phyloP scores from a whole-genome alignment of 2,329 filamentous ascomycete genomes.

The Beauveria medogensis region DNA sequence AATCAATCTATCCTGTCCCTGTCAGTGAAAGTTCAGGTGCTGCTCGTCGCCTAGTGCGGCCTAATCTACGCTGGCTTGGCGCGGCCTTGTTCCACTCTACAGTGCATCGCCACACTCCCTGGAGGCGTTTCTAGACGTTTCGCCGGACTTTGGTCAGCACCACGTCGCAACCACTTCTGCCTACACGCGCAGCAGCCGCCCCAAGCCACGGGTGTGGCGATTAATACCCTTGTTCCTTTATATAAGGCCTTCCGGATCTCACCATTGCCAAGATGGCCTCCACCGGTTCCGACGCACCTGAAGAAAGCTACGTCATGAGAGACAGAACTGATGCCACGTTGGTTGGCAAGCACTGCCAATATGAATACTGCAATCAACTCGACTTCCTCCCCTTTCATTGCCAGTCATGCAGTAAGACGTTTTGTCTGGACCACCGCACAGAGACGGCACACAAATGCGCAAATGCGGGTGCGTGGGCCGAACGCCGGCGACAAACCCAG shows the following conservation, averaged over 20 bases:
- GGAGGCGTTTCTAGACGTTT: slow-evolving; percentile 12
- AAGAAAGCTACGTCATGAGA: slow-evolving; percentile 64
- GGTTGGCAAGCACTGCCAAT: slow-evolving; percentile 86
- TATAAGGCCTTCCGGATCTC: background rate
- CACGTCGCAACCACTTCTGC: slow-evolving; percentile 6
- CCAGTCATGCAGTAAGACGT: slow-evolving; percentile 77
- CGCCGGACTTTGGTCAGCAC: slow-evolving; percentile 9
- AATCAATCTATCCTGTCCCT: too few relatives aligned
- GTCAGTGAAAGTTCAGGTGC: too few relatives aligned
- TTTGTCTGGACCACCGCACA: slow-evolving; percentile 87
- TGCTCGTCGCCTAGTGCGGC: background rate
- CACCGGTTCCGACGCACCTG: slow-evolving; percentile 30
- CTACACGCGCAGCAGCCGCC: background rate
- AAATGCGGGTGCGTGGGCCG: slow-evolving; percentile 54
- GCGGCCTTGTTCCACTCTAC: slow-evolving; percentile 7
- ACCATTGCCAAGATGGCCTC: slow-evolving; percentile 40
- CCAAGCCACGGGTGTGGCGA: background rate
- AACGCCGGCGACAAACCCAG: slow-evolving; percentile 45
- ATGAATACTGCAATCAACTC: slow-evolving; percentile 84
- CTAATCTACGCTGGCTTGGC: background rate
- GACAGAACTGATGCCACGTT: slow-evolving; percentile 67
- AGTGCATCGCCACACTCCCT: slow-evolving; percentile 1
- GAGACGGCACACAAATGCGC: slow-evolving; percentile 70
- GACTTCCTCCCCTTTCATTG: slow-evolving; percentile 95
- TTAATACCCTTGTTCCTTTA: background rate